Conservation (phyloP, 1,139 yeast species). For the Yamadazyma taylorii region DNA sequence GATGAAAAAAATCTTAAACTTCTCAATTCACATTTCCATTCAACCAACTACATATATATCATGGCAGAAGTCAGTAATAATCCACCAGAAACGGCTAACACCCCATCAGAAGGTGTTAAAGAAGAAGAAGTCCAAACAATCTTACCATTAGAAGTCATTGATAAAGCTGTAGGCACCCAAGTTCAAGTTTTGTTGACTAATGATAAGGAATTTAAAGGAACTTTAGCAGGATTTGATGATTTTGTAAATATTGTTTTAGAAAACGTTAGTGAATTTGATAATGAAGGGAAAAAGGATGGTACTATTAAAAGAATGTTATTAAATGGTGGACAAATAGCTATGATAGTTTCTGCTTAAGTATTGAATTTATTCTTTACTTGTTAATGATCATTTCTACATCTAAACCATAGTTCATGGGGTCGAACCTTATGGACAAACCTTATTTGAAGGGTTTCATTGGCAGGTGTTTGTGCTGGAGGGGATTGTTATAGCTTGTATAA, state of each 20-base stretch:
- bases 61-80: neutral
- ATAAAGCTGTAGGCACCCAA: constrained; percentile 78
- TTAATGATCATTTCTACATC: no score
- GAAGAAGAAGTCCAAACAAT: constrained; percentile 26
- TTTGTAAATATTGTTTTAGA: constrained; percentile 90
- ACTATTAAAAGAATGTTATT: constrained; percentile 69
- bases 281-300: constrained; percentile 29
- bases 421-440: no score
- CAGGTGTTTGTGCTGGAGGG: no score
- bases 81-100: neutral
- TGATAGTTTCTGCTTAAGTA: constrained; percentile 43
- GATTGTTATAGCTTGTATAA: no score
- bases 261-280: constrained; percentile 65
- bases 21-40: no score
- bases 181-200: constrained; percentile 78
- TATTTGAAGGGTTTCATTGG: no score
- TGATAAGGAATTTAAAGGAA: constrained; percentile 79
- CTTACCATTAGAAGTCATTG: constrained; percentile 83
- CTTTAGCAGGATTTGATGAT: constrained; percentile 89
- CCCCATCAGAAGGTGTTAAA: neutral
- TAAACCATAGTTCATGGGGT: no score
- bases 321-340: constrained; percentile 86
- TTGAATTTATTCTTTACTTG: no score
- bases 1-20: neutral
- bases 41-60: neutral